phyloP scores from a whole-genome alignment of 495 filamentous ascomycete species.

The Xylaria intraflava region DNA sequence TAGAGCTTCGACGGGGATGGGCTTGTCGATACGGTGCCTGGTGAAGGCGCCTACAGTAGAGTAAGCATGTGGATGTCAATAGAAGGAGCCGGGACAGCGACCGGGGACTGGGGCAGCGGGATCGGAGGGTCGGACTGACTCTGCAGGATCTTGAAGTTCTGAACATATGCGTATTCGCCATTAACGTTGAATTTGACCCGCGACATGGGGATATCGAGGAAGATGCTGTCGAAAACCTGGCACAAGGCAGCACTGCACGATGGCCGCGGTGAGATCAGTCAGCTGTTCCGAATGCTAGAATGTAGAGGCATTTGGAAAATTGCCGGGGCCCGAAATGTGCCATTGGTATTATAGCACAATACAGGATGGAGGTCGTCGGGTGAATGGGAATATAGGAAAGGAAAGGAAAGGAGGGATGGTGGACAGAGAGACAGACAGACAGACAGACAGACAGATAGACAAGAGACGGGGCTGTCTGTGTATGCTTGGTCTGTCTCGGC shows the following conservation, averaged over 20 bases:
- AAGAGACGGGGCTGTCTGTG: neutral
- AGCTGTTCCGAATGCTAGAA: neutral
- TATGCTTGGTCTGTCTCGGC: neutral
- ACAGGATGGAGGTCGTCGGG: neutral
- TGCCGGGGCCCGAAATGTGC: neutral
- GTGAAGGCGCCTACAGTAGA: constrained; percentile 63
- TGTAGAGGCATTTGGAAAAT: neutral
- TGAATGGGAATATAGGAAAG: neutral
- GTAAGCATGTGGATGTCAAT: constrained; percentile 15
- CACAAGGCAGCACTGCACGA: constrained; percentile 78
- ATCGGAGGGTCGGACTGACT: constrained; percentile 50
- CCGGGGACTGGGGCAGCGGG: constrained; percentile 1
- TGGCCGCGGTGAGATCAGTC: constrained; percentile 12
- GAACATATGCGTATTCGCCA: constrained; percentile 91
- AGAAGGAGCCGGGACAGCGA: neutral
- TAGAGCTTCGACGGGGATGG: constrained; percentile 78
- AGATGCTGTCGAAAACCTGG: constrained; percentile 97
- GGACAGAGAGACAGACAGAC: neutral
- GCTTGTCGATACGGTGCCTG: constrained; percentile 76
- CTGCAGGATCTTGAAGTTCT: constrained; percentile 96
- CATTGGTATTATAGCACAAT: neutral
- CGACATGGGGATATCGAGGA: constrained; percentile 90
- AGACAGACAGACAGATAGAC: neutral
- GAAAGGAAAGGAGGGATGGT: no score
- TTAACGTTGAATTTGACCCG: constrained; percentile 98